Conservation (phyloP, 352 stramenopile genomes). For the Phytophthora sojae region DNA sequence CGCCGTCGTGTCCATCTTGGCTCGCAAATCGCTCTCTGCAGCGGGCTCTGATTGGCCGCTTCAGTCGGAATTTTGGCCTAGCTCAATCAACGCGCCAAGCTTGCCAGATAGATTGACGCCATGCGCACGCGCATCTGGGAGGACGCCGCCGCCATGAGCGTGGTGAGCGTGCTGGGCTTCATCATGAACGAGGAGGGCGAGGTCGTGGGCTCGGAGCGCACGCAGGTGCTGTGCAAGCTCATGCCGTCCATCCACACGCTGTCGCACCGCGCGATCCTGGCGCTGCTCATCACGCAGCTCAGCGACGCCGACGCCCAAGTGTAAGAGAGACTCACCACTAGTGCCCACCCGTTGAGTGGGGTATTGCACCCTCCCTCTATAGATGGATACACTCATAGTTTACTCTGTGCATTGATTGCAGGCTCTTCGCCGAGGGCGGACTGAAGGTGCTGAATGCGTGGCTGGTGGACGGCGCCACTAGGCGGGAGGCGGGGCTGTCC, state of each 20-base stretch:
- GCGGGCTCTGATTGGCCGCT: slow-evolving; percentile 17
- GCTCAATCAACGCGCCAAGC: no score
- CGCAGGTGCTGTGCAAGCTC: slow-evolving; percentile 82
- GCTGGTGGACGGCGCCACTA: slow-evolving; percentile 55
- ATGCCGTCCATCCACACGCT: slow-evolving; percentile 87
- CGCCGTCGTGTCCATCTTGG: slow-evolving; percentile 66
- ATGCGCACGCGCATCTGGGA: slow-evolving; percentile 86
- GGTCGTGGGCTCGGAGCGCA: slow-evolving; percentile 75
- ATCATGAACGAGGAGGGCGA: slow-evolving; percentile 86
- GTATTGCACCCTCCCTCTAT: no score
- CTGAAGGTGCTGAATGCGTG: slow-evolving; percentile 80
- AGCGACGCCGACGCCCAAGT: slow-evolving; percentile 75
- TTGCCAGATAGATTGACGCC: no score
- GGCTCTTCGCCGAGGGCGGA: slow-evolving; percentile 78
- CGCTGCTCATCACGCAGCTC: slow-evolving; percentile 74
- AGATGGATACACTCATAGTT: no score
- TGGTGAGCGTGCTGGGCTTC: slow-evolving; percentile 84
- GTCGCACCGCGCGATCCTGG: slow-evolving; percentile 79
- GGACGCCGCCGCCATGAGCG: slow-evolving; percentile 75
- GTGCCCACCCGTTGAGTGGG: no score
- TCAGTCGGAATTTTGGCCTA: background rate
- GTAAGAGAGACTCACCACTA: slow-evolving; percentile 28
- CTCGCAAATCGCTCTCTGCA: slow-evolving; percentile 1
- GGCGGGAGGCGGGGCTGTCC: slow-evolving; percentile 46
- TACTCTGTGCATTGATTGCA: slow-evolving; percentile 18